Evolutionary conservation across 257 asterid species (phyloP), one percentile per base, ranked within the genome.

Genomic region (Solanum chmielewskii): DNA sequence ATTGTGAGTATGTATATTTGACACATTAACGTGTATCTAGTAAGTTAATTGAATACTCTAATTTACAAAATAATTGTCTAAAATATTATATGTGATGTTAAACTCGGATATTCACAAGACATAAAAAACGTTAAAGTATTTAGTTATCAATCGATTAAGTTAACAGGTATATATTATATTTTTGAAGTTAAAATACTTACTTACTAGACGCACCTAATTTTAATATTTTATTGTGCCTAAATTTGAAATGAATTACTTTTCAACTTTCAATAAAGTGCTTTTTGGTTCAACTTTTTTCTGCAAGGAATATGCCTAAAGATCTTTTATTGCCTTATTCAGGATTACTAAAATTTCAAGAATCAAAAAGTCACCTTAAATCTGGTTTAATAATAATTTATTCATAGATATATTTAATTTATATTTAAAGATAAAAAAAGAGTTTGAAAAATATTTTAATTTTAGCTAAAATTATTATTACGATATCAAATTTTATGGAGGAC

Each of bases 41-140:
- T 2, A 23, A 21, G 3, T 62, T 1, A 11, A 23, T 62, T n/a
- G 9, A 62, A 62, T 11, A 62, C 1, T 62, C 0, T 0, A 62
- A n/a, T 1, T n/a, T 62, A 62, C 1, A 62, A 62, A 62, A 11
- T 62, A 62, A 62, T 62, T 23, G 0, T 62, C 16, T 64, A n/a
- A n/a, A 11, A 11, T 4, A n/a, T n/a, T 62, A 10, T n/a, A 2
- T 10, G 70, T 62, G 0, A 62, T 5, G 31, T n/a, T n/a, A 62
- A 62, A 62, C 0, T 62, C 0, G 9, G 3, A 0, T n/a, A 11
- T n/a, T 25, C 6, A 64, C 16, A 4, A 64, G 18, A 64, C 3
- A 64, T 31, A 11, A 2, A 23, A 10, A 0, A 2, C 1, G 9
- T 64, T n/a, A 1, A 1, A 64, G 0, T n/a, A n/a, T 64, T n/a